These are phyloP conservation scores for Solanum peruvianum DNA, from an alignment of 257 asterid species.

Conservation along the genomic window DNA sequence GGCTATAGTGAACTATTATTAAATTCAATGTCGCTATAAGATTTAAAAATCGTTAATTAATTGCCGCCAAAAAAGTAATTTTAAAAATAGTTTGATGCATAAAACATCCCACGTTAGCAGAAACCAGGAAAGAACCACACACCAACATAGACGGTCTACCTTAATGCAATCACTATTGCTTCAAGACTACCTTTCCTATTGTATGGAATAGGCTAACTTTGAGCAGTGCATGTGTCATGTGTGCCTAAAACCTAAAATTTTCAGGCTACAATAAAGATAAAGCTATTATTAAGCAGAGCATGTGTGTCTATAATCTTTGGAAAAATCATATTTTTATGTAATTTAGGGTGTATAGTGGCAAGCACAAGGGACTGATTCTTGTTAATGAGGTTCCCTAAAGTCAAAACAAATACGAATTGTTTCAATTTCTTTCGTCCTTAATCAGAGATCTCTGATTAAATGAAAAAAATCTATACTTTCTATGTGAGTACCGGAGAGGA, in stretches of 20 bases:
- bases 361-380: background rate
- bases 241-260: background rate
- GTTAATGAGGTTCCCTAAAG: background rate
- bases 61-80: background rate
- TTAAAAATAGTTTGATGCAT: fast-evolving
- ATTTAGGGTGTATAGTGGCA: background rate
- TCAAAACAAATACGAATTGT: background rate
- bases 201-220: background rate
- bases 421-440: background rate
- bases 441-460: no score
- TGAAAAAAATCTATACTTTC: no score
- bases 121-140: fast-evolving
- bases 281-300: background rate
- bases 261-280: background rate
- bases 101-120: fast-evolving
- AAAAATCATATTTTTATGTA: background rate
- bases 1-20: no score
- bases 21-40: no score
- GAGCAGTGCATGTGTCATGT: background rate
- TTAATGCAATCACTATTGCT: background rate
- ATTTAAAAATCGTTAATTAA: no score
- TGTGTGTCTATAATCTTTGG: background rate
- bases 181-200: background rate
- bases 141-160: fast-evolving
- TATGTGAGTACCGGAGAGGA: no score